Evolutionary conservation across 1,139 yeast species (phyloP).

Genomic region (Geotrichum cucujoidarum): DNA sequence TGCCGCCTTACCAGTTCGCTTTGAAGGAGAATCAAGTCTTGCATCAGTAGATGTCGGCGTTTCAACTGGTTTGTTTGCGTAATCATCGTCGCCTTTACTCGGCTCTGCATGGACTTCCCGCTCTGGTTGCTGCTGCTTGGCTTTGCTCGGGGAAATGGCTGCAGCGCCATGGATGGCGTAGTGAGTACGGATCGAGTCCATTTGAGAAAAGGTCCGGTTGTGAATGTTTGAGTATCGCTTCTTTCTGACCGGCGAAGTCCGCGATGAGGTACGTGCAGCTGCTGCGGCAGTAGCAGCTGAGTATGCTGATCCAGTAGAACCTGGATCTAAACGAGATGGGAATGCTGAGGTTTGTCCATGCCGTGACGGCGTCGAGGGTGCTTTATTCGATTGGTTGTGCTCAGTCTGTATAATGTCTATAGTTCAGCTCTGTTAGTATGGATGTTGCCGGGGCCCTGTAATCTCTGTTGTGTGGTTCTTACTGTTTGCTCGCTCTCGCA

Average conservation of each 20-base stretch:
- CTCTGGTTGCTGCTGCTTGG: slow-evolving; percentile 6
- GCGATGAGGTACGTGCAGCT: slow-evolving; percentile 11
- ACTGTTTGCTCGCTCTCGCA: slow-evolving; percentile 35
- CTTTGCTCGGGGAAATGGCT: not conserved
- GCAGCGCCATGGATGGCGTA: slow-evolving; percentile 17
- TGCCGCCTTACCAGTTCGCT: slow-evolving; percentile 16
- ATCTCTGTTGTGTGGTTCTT: no score
- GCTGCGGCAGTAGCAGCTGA: slow-evolving; percentile 24
- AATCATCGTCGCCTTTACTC: slow-evolving; percentile 3
- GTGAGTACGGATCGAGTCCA: slow-evolving; percentile 32
- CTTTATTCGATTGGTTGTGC: slow-evolving; percentile 2
- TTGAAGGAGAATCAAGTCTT: slow-evolving; percentile 8
- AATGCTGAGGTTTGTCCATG: not conserved
- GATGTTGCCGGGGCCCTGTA: no score
- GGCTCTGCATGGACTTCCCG: slow-evolving; percentile 5
- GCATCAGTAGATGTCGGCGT: slow-evolving; percentile 2
- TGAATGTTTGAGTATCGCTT: slow-evolving; percentile 32
- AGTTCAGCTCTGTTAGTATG: no score
- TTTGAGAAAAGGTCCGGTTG: slow-evolving; percentile 29
- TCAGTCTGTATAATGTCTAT: slow-evolving; percentile 2
- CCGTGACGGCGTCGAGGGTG: not conserved
- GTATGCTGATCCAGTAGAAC: no score
- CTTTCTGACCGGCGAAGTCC: slow-evolving; percentile 20
- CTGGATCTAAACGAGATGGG: not conserved
- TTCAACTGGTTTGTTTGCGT: slow-evolving; percentile 7